A percentile compares a stretch with the other conserved stretches of the same genome.
These are phyloP conservation scores for Colletotrichum plurivorum DNA, from an alignment of 2,329 filamentous ascomycete species.

Conservation along the genomic window DNA sequence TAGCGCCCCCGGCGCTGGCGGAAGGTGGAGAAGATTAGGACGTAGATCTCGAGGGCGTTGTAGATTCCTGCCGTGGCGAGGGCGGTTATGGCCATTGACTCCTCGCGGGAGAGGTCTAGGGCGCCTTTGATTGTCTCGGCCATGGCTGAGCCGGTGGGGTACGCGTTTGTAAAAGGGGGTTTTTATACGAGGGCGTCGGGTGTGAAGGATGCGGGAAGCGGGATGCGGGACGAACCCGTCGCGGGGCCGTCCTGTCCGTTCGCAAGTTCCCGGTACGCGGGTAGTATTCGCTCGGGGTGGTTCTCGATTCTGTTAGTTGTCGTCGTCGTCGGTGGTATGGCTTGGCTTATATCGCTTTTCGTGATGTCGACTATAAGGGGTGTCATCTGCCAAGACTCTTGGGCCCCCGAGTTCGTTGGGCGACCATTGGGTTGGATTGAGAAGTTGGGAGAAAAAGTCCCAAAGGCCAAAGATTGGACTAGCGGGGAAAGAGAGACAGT, in stretches of 20 bases:
- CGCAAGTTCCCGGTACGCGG: too few species aligned
- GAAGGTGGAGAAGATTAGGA: constrained; percentile 47
- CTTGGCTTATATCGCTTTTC: neutral
- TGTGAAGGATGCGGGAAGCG: too few species aligned
- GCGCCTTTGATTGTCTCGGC: constrained; percentile 24
- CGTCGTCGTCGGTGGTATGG: neutral
- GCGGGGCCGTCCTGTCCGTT: too few species aligned
- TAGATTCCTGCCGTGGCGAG: constrained; percentile 43
- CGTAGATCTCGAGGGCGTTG: constrained; percentile 45
- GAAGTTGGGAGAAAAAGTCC: too few species aligned
- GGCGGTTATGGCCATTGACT: constrained; percentile 41
- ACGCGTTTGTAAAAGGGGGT: too few species aligned
- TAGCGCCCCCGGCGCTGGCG: constrained; percentile 45
- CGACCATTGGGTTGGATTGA: neutral
- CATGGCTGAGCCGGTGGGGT: constrained; percentile 2
- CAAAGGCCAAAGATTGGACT: too few species aligned
- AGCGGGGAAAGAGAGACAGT: too few species aligned
- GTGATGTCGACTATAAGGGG: neutral
- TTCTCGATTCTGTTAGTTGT: neutral
- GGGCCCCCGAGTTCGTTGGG: constrained; percentile 4
- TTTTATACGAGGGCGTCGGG: too few species aligned
- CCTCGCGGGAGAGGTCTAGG: constrained; percentile 19
- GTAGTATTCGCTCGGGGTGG: too few species aligned
- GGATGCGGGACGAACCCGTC: too few species aligned
- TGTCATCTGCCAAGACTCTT: constrained; percentile 17